Evolutionary conservation across 1,139 yeast genomes (phyloP).

Genomic region (Debaryomyces fabryi): DNA sequence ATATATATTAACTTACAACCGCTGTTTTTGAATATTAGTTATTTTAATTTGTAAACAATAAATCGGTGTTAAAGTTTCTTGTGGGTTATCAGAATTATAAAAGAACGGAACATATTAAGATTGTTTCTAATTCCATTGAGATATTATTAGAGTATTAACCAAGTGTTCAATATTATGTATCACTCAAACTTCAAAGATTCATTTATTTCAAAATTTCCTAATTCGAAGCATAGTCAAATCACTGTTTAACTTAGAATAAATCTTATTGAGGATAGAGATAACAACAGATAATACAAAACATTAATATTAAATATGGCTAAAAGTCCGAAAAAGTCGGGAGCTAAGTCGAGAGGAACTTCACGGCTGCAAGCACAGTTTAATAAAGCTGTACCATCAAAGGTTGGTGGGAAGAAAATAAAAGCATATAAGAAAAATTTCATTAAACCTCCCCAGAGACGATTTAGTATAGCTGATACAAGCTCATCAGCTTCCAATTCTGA

Average conservation of each 20-base stretch:
- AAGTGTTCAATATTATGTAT: slow-evolving; percentile 9
- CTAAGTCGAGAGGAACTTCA: slow-evolving; percentile 4
- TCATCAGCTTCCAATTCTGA: slow-evolving; percentile 36
- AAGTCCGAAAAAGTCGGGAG: slow-evolving; percentile 29
- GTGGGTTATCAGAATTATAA: slow-evolving; percentile 1
- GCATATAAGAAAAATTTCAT: slow-evolving; percentile 18
- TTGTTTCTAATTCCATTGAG: slow-evolving; percentile 5
- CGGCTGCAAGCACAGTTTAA: not conserved
- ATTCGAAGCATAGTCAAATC: slow-evolving; percentile 5
- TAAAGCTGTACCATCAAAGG: not conserved
- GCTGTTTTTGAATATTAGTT: not conserved
- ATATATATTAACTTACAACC: not conserved
- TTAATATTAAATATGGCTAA: slow-evolving; percentile 27
- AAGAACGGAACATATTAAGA: not conserved
- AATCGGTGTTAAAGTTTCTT: not conserved
- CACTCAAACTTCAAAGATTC: not conserved
- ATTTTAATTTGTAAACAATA: not conserved
- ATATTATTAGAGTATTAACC: not conserved
- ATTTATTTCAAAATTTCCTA: slow-evolving; percentile 8
- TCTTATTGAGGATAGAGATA: not conserved
- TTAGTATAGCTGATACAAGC: slow-evolving; percentile 46
- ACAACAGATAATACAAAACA: not conserved
- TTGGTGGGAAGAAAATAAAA: slow-evolving; percentile 41
- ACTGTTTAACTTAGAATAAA: slow-evolving; percentile 1
- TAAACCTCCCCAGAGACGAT: slow-evolving; percentile 29